Evolutionary conservation across 306 rosid genomes (phyloP).

Genomic region (Trifolium repens): DNA sequence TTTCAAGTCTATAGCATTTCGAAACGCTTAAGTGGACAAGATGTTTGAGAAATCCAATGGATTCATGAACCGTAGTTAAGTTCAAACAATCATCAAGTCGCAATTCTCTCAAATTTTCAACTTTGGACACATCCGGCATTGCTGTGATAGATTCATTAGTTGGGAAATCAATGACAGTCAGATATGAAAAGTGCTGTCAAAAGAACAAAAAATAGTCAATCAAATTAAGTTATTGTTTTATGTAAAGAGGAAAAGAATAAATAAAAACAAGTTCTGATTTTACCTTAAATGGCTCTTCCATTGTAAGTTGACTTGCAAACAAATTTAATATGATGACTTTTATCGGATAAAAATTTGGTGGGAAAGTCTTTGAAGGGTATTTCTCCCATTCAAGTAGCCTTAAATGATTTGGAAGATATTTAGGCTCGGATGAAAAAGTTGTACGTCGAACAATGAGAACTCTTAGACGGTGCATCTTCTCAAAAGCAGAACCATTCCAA

Average conservation of each 20-base stretch:
- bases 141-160: not conserved
- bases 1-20: not conserved
- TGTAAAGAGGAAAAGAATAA: too few relatives aligned
- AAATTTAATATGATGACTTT: not conserved
- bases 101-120: not conserved
- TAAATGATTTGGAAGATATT: slow-evolving; percentile 31
- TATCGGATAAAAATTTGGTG: not conserved
- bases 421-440: not conserved
- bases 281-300: slow-evolving; percentile 29
- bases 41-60: slow-evolving; percentile 16
- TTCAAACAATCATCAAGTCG: not conserved
- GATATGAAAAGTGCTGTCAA: not conserved
- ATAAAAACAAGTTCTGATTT: not conserved
- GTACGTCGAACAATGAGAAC: slow-evolving; percentile 27
- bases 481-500: not conserved
- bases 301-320: not conserved
- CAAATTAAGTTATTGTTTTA: not conserved
- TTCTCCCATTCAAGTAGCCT: slow-evolving; percentile 27
- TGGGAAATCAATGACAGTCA: not conserved
- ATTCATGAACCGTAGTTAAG: slow-evolving; percentile 7
- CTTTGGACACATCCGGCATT: not conserved
- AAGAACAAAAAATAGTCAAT: not conserved
- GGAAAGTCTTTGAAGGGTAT: not conserved
- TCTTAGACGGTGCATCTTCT: slow-evolving; percentile 30
- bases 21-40: not conserved